Evolutionary conservation across 2,329 filamentous ascomycete genomes (phyloP).

Genomic region (Diaporthe vaccinii): DNA sequence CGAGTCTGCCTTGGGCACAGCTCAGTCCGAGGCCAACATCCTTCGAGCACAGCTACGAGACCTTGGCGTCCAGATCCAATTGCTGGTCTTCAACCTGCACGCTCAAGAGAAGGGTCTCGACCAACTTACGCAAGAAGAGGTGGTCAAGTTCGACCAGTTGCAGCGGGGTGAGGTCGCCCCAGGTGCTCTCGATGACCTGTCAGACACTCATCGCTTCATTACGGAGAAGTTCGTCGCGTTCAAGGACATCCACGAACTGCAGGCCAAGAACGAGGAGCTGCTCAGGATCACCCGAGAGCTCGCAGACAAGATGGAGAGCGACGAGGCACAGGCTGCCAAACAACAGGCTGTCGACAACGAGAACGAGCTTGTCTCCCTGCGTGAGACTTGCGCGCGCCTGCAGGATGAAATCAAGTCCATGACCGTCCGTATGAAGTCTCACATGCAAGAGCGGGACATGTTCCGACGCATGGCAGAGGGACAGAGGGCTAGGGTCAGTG

Average conservation of each 20-base stretch:
- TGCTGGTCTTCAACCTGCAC: constrained; percentile 89
- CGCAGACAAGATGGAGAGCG: constrained; percentile 90
- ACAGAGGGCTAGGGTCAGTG: constrained; percentile 72
- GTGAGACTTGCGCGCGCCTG: constrained; percentile 56
- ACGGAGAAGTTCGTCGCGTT: constrained; percentile 91
- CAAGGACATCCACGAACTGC: constrained; percentile 85
- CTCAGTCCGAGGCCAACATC: constrained; percentile 80
- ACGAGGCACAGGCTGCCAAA: constrained; percentile 81
- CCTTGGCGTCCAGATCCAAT: constrained; percentile 89
- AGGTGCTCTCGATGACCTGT: constrained; percentile 79
- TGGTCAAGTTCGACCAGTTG: constrained; percentile 81
- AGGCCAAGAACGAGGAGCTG: constrained; percentile 89
- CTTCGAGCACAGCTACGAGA: constrained; percentile 90
- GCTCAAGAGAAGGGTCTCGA: constrained; percentile 84
- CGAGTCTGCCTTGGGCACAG: constrained; percentile 76
- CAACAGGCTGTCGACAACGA: constrained; percentile 74
- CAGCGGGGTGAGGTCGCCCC: constrained; percentile 82
- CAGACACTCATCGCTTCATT: constrained; percentile 89
- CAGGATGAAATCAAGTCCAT: constrained; percentile 89
- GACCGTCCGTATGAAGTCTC: constrained; percentile 87
- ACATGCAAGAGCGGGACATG: constrained; percentile 96
- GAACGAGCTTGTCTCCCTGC: constrained; percentile 75
- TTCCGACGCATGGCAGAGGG: constrained; percentile 90
- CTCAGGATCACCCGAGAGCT: constrained; percentile 86
- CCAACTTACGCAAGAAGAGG: constrained; percentile 78